phyloP scores from a whole-genome alignment of 371 early-diverging fungal species.

The Rhizomucor miehei region DNA sequence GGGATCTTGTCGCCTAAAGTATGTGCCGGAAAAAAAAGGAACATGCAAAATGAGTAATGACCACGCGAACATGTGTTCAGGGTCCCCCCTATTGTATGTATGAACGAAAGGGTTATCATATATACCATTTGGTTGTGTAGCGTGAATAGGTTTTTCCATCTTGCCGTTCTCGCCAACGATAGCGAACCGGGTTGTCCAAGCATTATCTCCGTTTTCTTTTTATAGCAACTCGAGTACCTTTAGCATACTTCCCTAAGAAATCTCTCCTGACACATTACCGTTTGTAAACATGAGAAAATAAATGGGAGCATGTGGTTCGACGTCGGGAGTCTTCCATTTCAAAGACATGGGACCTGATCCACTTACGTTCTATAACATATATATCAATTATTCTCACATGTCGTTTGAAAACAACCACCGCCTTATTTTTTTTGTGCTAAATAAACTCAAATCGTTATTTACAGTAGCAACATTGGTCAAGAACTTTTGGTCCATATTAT shows the following conservation, averaged over 20 bases:
- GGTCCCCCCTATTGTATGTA: no score
- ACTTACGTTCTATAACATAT: slow-evolving; percentile 3
- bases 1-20: slow-evolving; percentile 35
- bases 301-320: slow-evolving; percentile 33
- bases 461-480: slow-evolving; percentile 29
- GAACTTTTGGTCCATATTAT: slow-evolving; percentile 27
- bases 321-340: slow-evolving; percentile 38
- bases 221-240: not conserved
- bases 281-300: slow-evolving; percentile 52
- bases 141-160: slow-evolving; percentile 22
- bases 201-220: slow-evolving; percentile 30
- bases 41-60: not conserved
- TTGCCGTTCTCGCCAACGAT: slow-evolving; percentile 28
- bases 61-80: not conserved
- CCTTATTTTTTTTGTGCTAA: not conserved
- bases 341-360: slow-evolving; percentile 8
- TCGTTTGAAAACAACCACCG: not conserved
- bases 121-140: slow-evolving; percentile 38
- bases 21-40: not conserved
- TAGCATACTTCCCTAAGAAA: no score
- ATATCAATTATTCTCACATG: not conserved
- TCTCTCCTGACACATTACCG: no score
- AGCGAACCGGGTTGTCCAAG: slow-evolving; percentile 39
- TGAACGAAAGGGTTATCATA: no score
- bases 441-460: slow-evolving; percentile 2